A percentile compares a stretch with the other conserved stretches of the same genome.
Evolutionary conservation across 257 asterid genomes (phyloP).

Genomic region (Gentiana macrophylla): DNA sequence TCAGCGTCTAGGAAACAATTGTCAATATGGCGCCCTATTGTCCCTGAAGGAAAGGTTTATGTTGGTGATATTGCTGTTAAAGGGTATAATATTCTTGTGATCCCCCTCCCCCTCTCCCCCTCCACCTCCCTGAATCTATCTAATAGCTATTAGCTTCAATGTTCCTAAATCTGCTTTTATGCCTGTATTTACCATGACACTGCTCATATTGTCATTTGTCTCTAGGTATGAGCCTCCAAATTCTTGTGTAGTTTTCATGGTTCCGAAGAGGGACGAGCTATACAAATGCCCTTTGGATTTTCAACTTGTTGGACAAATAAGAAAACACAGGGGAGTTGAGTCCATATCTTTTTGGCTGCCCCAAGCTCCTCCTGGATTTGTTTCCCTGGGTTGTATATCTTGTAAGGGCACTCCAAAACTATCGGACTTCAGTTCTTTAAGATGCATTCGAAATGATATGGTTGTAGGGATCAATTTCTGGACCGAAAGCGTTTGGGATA

Average conservation of each 20-base stretch:
- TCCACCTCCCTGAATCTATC: too few species aligned
- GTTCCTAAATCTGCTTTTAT: background rate
- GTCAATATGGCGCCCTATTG: constrained; percentile 94
- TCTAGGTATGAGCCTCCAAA: constrained; percentile 86
- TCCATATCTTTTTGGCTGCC: constrained; percentile 86
- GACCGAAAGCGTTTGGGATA: constrained; percentile 89
- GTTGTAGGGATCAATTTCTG: constrained; percentile 63
- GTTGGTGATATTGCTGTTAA: constrained; percentile 90
- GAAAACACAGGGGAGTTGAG: constrained; percentile 60
- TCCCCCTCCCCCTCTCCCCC: too few species aligned
- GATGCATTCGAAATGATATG: constrained; percentile 89
- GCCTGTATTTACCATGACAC: background rate
- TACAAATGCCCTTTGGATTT: constrained; percentile 69
- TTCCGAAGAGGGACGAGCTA: constrained; percentile 50
- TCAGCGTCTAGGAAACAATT: constrained; percentile 80
- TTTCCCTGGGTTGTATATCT: constrained; percentile 79
- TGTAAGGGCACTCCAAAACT: constrained; percentile 67
- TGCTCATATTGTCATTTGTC: constrained; percentile 14
- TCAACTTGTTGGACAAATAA: constrained; percentile 63
- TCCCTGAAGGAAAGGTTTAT: constrained; percentile 77
- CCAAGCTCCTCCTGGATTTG: constrained; percentile 96
- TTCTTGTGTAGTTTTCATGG: constrained; percentile 68
- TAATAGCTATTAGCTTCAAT: too few species aligned
- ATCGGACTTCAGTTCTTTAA: constrained; percentile 65
- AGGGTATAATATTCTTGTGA: constrained; percentile 36